Conservation (phyloP, 257 asterid genomes). For the Misopates orontium region DNA sequence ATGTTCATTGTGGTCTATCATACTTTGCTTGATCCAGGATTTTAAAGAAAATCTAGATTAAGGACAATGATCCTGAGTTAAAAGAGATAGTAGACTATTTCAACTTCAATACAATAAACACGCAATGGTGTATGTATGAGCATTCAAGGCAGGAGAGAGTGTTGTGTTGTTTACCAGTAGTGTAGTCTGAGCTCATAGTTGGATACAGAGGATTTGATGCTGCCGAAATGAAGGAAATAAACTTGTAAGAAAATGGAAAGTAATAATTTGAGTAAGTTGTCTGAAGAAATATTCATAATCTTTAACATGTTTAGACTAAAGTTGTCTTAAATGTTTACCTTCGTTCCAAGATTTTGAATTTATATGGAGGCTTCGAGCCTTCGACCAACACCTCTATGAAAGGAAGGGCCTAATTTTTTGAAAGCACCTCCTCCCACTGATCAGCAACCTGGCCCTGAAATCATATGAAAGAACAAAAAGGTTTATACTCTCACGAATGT, state of each 20-base stretch:
- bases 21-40: no score
- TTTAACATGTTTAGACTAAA: no score
- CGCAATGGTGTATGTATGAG: no score
- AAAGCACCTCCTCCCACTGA: conserved; percentile 98
- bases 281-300: no score
- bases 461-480: conserved; percentile 16
- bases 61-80: no score
- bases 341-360: conserved; percentile 87
- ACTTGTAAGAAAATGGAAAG: not conserved
- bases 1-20: conserved; percentile 57
- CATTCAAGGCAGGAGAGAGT: not conserved
- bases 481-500: no score
- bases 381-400: conserved; percentile 82
- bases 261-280: no score
- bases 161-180: conserved; percentile 43
- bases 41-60: no score
- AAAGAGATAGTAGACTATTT: not conserved
- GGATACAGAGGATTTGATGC: conserved; percentile 93
- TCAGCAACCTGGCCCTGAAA: conserved; percentile 93
- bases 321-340: no score
- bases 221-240: conserved; percentile 28
- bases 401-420: conserved; percentile 93
- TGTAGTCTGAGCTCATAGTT: conserved; percentile 81
- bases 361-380: conserved; percentile 59
- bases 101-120: not conserved